Conservation (phyloP, 371 early-diverging fungal genomes). For the Thermomucor indicae-seudaticae region DNA sequence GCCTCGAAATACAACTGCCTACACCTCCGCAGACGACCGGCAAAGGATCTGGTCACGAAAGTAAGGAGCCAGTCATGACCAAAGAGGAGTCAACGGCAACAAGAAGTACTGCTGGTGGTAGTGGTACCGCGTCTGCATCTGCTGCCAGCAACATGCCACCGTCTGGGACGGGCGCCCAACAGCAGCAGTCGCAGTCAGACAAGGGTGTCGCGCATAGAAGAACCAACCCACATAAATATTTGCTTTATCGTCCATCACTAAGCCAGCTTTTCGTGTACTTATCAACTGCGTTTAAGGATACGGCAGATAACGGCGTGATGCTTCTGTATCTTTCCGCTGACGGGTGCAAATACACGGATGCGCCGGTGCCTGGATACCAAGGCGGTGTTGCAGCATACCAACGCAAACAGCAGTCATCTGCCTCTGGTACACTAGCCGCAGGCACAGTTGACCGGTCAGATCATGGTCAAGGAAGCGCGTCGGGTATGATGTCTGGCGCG, state of each 20-base stretch:
- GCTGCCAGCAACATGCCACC: neutral
- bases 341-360: constrained; percentile 55
- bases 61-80: constrained; percentile 7
- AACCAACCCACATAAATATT: constrained; percentile 90
- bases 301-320: constrained; percentile 76
- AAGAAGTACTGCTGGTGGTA: neutral
- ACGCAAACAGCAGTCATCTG: constrained; percentile 11
- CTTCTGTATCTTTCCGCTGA: constrained; percentile 90
- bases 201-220: constrained; percentile 25
- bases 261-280: constrained; percentile 86
- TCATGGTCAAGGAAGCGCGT: neutral
- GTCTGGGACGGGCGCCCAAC: constrained; percentile 6
- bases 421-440: neutral
- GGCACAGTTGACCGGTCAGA: neutral
- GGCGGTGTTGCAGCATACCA: constrained; percentile 66
- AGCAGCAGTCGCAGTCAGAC: constrained; percentile 7
- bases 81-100: constrained; percentile 14
- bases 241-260: constrained; percentile 85
- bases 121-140: constrained; percentile 11
- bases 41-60: neutral
- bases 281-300: constrained; percentile 89
- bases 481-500: neutral
- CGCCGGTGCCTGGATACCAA: constrained; percentile 51
- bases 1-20: constrained; percentile 51
- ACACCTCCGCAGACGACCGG: neutral